A percentile compares a stretch with the other conserved stretches of the same genome.
phyloP scores from a whole-genome alignment of 139 green algal genomes.

The Chlorella sorokiniana region DNA sequence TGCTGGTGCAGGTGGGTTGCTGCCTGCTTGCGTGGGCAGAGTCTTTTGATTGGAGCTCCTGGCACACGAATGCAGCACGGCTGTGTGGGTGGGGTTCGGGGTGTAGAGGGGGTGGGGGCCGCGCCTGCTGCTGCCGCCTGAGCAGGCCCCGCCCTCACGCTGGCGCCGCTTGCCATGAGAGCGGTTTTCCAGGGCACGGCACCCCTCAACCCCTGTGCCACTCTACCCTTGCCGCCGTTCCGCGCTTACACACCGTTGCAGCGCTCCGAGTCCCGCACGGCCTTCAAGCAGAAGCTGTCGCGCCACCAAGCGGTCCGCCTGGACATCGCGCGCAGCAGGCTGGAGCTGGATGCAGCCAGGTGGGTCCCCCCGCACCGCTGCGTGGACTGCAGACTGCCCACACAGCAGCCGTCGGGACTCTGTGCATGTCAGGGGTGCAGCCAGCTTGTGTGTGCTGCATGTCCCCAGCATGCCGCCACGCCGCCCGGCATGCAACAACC shows the following conservation, averaged over 20 bases:
- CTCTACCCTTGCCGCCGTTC: background rate
- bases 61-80: background rate
- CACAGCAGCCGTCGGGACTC: background rate
- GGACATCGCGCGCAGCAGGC: constrained; percentile 57
- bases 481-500: too few species aligned
- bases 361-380: background rate
- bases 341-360: constrained; percentile 59
- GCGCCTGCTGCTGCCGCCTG: too few species aligned
- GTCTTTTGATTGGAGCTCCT: background rate
- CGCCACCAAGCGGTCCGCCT: constrained; percentile 68
- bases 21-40: background rate
- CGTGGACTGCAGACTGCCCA: too few species aligned
- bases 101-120: too few species aligned
- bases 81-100: too few species aligned
- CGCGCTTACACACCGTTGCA: background rate
- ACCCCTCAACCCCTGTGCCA: background rate
- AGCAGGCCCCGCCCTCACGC: too few species aligned
- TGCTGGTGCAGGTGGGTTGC: constrained; percentile 52
- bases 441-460: too few species aligned
- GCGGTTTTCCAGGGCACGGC: too few species aligned
- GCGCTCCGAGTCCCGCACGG: constrained; percentile 18
- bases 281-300: constrained; percentile 54
- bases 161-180: too few species aligned
- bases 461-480: too few species aligned
- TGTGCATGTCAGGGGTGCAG: too few species aligned